Conservation (phyloP, 371 early-diverging fungal genomes). For the Mucor velutinosus region DNA sequence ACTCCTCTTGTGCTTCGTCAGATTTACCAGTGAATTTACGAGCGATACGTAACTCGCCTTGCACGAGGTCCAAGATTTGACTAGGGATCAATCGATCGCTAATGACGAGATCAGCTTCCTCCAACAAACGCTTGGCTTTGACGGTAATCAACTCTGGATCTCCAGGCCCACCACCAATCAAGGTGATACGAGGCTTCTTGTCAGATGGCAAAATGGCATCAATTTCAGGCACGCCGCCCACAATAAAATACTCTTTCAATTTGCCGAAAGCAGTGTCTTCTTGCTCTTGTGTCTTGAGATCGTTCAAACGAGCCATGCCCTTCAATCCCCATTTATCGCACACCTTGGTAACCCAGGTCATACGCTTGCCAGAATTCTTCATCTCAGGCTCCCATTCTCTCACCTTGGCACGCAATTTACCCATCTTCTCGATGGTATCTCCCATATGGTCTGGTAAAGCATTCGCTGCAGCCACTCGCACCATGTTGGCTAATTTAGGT, state of each 20-base stretch:
- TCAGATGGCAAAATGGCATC: slow-evolving; percentile 24
- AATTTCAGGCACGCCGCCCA: slow-evolving; percentile 32
- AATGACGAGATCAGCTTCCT: slow-evolving; percentile 78
- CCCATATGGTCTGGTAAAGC: slow-evolving; percentile 70
- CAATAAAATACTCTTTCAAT: slow-evolving; percentile 63
- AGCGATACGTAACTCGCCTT: slow-evolving; percentile 67
- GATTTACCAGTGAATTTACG: slow-evolving; percentile 63
- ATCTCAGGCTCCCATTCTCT: slow-evolving; percentile 70
- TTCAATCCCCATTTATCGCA: slow-evolving; percentile 63
- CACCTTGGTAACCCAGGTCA: slow-evolving; percentile 80
- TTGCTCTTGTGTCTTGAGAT: slow-evolving; percentile 26
- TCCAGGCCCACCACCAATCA: slow-evolving; percentile 91
- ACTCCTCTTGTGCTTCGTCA: slow-evolving; percentile 74
- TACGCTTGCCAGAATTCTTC: slow-evolving; percentile 67
- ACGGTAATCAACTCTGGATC: slow-evolving; percentile 78
- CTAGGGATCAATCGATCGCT: slow-evolving; percentile 81
- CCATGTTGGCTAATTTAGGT: slow-evolving; percentile 82
- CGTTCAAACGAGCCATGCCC: slow-evolving; percentile 33
- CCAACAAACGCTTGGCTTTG: slow-evolving; percentile 63
- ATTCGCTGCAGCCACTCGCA: slow-evolving; percentile 68
- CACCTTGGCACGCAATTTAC: slow-evolving; percentile 67
- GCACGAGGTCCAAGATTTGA: slow-evolving; percentile 63
- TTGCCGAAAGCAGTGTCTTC: slow-evolving; percentile 40
- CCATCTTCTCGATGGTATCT: slow-evolving; percentile 73
- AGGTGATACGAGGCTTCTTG: slow-evolving; percentile 47